Evolutionary conservation across 2,329 filamentous ascomycete genomes (phyloP), one percentile per base, ranked within the genome.

Genomic region (Seiridium cupressi): DNA sequence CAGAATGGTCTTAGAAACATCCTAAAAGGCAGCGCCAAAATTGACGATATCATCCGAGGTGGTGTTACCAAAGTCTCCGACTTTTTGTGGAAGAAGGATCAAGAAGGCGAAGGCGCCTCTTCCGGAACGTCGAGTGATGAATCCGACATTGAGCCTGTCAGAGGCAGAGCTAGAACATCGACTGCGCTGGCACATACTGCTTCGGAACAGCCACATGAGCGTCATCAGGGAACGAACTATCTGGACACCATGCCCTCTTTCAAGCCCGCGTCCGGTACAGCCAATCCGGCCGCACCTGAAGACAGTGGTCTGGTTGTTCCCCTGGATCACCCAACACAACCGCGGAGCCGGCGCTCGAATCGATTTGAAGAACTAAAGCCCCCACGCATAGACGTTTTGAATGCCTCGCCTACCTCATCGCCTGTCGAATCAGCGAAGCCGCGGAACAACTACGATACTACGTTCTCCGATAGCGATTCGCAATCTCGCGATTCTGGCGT

Each of bases 1-100:
- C 71, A 74, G 44, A 85, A 84, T 8, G 86, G 84, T 42, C 80
- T 92, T 7, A 85, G 88, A 47, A 87, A 89, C 5, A 88, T 97
- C 53, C 89, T 97, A 75, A 94, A 92, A 75, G 89, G 88, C 3
- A 85, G 55, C 83, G 90, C 59, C n/a, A 73, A 72, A 51, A 87
- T 94, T 63, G 90, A 92, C 62, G 90, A 86, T 36, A 82, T 92
- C 36, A 84, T 96, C 49, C 81, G 83, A 34, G 84, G 79, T 5
- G 76, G 84, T 32, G 82, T 86, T 5, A 84, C 82, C 34, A 85
- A 81, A 65, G 72, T 87, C 11, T 80, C 83, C 36, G 84, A 86
- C 55, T 75, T 87, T 57, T 65, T 87, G 31, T 86, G 84, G 82
- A 81, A 79, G 64, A 84, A 79, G 61, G 83, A 86, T 5, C 69